Evolutionary conservation across 306 rosid genomes (phyloP), one percentile per base, ranked within the genome.

Genomic region (Delonix regia): DNA sequence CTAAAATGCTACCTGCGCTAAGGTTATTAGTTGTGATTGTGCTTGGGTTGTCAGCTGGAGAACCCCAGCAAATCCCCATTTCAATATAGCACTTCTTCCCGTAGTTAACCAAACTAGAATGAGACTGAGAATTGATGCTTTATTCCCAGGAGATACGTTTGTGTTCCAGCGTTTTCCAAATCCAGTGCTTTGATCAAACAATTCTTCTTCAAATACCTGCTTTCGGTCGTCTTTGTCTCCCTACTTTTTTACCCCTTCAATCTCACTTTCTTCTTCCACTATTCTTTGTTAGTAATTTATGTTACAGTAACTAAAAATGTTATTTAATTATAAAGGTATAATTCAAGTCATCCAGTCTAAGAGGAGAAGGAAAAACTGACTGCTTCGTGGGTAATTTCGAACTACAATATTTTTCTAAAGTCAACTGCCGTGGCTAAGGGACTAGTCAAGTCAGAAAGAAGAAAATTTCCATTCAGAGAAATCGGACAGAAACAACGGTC

Each of bases 11-110:
- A 88, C 92, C 92, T 78, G 87, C 51, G 69, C 82, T 89, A 36
- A 91, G 82, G 49, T 55, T 71, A 78, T 90, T 89, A 15, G 93
- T 85, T 28, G 87, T 78, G 16, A 82, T 84, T 68, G 83, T 68
- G 80, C 72, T 60, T 60, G 61, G 41, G 45, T 65, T 45, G 7
- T 65, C 75, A 79, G 81, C 79, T 36, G 74, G 47, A 80, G 92
- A 88, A 83, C 87, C 82, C 91, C 90, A 94, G 84, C 98, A 94
- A 84, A n/a, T 90, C 60, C 98, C 98, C 98, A 94, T 94, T 51
- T 71, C 21, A 67, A 78, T 45, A 70, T 4, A 39, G 57, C 56
- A 41, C 70, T 36, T 39, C 64, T 73, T 77, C 47, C 42, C 22
- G 15, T 30, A 48, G 61, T 18, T n/a, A n/a, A 0, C 57, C 18